phyloP scores from a whole-genome alignment of 2,329 filamentous ascomycete species.

The Tolypocladium ophioglossoides region DNA sequence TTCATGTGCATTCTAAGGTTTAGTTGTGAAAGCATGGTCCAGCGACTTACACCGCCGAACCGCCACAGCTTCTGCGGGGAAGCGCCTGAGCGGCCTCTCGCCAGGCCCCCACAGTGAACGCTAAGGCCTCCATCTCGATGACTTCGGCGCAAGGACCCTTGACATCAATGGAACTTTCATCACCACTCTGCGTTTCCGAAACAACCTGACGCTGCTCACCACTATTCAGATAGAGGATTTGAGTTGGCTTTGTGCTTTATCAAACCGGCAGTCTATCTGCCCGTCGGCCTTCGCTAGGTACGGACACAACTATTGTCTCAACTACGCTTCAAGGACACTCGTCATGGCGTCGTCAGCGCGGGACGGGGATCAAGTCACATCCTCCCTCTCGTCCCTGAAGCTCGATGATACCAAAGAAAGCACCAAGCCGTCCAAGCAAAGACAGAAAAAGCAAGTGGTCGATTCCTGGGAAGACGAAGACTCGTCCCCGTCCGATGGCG shows the following conservation, averaged over 20 bases:
- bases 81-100: neutral
- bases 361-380: conserved; percentile 15
- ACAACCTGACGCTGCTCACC: neutral
- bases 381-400: conserved; percentile 20
- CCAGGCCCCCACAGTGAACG: neutral
- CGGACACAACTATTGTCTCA: neutral
- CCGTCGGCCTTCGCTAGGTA: neutral
- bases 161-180: too few relatives aligned
- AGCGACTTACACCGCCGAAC: neutral
- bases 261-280: neutral
- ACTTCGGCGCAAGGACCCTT: neutral
- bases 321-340: neutral
- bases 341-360: conserved; percentile 12
- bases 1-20: too few relatives aligned
- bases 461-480: conserved; percentile 51
- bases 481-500: conserved; percentile 28
- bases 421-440: conserved; percentile 3
- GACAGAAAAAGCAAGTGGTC: conserved; percentile 18
- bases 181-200: neutral
- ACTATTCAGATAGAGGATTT: neutral
- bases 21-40: neutral
- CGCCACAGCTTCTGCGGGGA: neutral
- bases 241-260: neutral
- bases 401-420: conserved; percentile 13
- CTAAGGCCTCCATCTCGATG: neutral